Conservation (phyloP, 345 rosid species). For the Schrenkiella parvula region DNA sequence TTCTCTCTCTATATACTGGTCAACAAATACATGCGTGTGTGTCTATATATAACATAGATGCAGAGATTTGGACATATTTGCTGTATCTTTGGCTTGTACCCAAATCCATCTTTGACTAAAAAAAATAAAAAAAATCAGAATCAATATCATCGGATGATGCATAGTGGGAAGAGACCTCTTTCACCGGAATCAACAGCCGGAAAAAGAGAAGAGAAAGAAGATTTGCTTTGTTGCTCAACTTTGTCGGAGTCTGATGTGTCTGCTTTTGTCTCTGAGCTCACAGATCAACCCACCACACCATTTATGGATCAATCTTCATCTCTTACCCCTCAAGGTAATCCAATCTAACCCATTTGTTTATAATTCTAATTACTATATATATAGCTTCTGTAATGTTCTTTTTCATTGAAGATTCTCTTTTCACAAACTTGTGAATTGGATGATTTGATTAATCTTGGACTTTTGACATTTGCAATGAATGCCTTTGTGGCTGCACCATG, state of each 20-base stretch:
- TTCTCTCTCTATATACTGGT: background rate
- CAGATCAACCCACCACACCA: constrained; percentile 13
- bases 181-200: constrained; percentile 29
- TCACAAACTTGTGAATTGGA: background rate
- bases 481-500: constrained; percentile 1
- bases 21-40: constrained; percentile 32
- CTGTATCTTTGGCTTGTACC: constrained; percentile 12
- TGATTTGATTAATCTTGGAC: background rate
- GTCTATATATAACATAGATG: constrained; percentile 17
- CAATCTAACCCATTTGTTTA: background rate
- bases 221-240: constrained; percentile 16
- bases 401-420: background rate
- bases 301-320: constrained; percentile 5
- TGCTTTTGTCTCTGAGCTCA: constrained; percentile 32
- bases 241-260: constrained; percentile 33
- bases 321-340: constrained; percentile 14
- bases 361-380: background rate
- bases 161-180: constrained; percentile 29
- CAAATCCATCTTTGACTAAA: constrained; percentile 27
- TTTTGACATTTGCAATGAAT: background rate
- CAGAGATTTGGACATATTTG: constrained; percentile 10
- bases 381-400: background rate
- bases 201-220: constrained; percentile 19
- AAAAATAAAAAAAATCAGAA: background rate
- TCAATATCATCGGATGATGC: constrained; percentile 23